These are phyloP conservation scores for Isoetes taiwanensis DNA, from an alignment of 75 land plant genomes.

Conservation along the genomic window DNA sequence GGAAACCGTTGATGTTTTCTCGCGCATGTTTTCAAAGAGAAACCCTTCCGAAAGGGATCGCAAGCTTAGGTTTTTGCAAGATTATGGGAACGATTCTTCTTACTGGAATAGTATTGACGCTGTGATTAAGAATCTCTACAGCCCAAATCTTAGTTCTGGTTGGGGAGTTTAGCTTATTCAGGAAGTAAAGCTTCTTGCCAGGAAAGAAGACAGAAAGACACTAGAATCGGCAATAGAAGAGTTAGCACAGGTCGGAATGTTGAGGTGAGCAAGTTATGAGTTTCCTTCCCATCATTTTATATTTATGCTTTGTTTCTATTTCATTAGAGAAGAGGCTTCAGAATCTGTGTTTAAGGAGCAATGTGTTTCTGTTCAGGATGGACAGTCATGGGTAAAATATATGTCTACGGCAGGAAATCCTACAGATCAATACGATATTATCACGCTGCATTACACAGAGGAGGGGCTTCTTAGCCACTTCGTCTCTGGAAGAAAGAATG, in stretches of 20 bases:
- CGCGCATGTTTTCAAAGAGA: too few species aligned
- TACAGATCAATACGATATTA: constrained; percentile 71
- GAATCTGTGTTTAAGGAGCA: constrained; percentile 80
- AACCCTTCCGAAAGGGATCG: too few species aligned
- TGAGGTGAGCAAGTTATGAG: too few species aligned
- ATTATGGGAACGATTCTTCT: too few species aligned
- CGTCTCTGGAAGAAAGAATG: too few species aligned
- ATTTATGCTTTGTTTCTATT: too few species aligned
- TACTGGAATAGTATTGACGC: too few species aligned
- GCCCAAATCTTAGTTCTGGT: constrained; percentile 58
- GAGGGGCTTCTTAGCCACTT: constrained; percentile 61
- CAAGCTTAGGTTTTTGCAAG: too few species aligned
- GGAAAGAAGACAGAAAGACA: constrained; percentile 37
- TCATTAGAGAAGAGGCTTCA: constrained; percentile 54
- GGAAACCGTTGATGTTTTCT: too few species aligned
- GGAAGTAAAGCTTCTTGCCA: constrained; percentile 69
- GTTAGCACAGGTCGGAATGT: constrained; percentile 48
- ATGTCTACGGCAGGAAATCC: constrained; percentile 65
- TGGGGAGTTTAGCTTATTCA: constrained; percentile 88
- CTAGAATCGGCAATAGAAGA: constrained; percentile 49
- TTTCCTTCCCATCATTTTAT: too few species aligned
- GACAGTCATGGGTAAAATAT: constrained; percentile 74
- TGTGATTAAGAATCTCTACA: constrained; percentile 51
- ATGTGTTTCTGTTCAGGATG: constrained; percentile 54
- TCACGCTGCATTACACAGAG: constrained; percentile 71